A percentile compares a stretch with the other conserved stretches of the same genome.
Conservation (phyloP, 1,284 basidiomycete species). For the Cutaneotrichosporon sp. region DNA sequence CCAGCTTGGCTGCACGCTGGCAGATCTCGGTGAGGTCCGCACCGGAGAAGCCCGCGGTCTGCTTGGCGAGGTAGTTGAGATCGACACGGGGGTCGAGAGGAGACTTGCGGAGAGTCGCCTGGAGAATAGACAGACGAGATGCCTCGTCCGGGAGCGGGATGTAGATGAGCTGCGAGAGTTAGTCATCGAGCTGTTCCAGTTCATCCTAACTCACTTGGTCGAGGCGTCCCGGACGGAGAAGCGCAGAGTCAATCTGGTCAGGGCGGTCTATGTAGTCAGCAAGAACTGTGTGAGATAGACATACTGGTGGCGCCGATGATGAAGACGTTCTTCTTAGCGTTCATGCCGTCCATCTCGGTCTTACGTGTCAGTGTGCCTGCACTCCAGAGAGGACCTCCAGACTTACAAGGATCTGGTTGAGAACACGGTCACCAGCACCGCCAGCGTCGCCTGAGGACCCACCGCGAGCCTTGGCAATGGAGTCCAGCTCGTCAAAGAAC, state of each 20-base stretch:
- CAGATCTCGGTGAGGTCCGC: slow-evolving; percentile 99
- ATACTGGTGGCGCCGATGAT: slow-evolving; percentile 91
- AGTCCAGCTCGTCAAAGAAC: slow-evolving; percentile 99
- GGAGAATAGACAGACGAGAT: slow-evolving; percentile 87
- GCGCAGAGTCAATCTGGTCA: slow-evolving; percentile 96
- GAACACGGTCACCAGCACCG: slow-evolving; percentile 93
- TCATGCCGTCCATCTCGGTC: slow-evolving; percentile 99
- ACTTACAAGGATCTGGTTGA: slow-evolving; percentile 80
- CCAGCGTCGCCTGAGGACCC: slow-evolving; percentile 73
- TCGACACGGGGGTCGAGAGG: slow-evolving; percentile 85
- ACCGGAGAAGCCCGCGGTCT: slow-evolving; percentile 97
- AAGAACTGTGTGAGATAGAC: slow-evolving; percentile 1
- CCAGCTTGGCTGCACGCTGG: slow-evolving; percentile 91
- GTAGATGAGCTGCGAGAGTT: slow-evolving; percentile 71
- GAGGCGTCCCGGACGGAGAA: slow-evolving; percentile 96
- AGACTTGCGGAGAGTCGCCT: slow-evolving; percentile 87
- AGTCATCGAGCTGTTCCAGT: slow-evolving; percentile 21
- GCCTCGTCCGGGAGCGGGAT: slow-evolving; percentile 91
- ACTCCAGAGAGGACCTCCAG: not conserved
- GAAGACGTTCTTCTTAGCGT: slow-evolving; percentile 98
- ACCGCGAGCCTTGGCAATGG: slow-evolving; percentile 96
- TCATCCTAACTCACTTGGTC: slow-evolving; percentile 58
- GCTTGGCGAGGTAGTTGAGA: slow-evolving; percentile 83
- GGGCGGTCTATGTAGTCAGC: slow-evolving; percentile 65
- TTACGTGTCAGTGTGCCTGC: slow-evolving; percentile 26